Conservation (phyloP, 768 basidiomycete species). For the Gloeostereum incarnatum region DNA sequence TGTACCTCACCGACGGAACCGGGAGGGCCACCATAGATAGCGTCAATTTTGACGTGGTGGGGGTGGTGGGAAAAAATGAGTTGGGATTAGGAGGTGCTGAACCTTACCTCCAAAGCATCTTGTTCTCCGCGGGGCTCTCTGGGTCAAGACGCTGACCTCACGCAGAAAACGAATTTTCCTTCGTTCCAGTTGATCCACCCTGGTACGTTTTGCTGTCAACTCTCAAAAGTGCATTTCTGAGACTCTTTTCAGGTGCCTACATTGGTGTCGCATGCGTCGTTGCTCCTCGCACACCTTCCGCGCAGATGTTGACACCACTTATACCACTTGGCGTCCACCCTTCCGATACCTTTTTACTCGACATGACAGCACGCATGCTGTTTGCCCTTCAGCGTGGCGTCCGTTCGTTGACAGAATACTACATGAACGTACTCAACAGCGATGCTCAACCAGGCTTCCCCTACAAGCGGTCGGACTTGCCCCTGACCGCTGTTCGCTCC, state of each 20-base stretch:
- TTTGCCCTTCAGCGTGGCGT: constrained; percentile 17
- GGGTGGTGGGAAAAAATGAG: constrained; percentile 15
- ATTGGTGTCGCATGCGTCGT: constrained; percentile 17
- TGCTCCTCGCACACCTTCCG: constrained; percentile 12
- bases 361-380: constrained; percentile 12
- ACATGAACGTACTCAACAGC: constrained; percentile 8
- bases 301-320: constrained; percentile 15
- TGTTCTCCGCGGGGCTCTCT: constrained; percentile 13
- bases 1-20: constrained; percentile 7
- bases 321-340: constrained; percentile 15
- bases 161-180: constrained; percentile 13
- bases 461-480: not conserved
- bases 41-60: constrained; percentile 10
- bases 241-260: constrained; percentile 12
- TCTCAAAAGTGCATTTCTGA: not conserved
- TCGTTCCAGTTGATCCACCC: constrained; percentile 15
- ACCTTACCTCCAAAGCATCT: constrained; percentile 15
- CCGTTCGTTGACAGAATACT: constrained; percentile 13
- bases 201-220: constrained; percentile 13
- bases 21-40: constrained; percentile 12
- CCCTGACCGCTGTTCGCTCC: constrained; percentile 9
- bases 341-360: constrained; percentile 9
- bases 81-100: constrained; percentile 10
- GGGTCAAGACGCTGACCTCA: constrained; percentile 2
- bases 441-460: constrained; percentile 8